Evolutionary conservation across 257 asterid genomes (phyloP).

Genomic region (Gentiana straminea): DNA sequence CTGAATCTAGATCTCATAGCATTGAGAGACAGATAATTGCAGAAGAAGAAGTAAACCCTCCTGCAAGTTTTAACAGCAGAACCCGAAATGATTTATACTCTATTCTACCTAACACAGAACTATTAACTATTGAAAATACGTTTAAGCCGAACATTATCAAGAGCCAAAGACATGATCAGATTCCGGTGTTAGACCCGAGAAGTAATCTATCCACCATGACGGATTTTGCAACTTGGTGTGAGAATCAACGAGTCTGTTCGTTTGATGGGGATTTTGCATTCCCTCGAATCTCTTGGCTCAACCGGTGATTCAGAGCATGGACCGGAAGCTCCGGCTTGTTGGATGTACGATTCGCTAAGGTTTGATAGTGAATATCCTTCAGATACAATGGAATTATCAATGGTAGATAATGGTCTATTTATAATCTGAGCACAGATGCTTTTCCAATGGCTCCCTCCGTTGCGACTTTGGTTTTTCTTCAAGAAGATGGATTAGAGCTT

Average conservation of each 20-base stretch:
- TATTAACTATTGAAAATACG: conserved; percentile 6
- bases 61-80: conserved; percentile 16
- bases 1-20: conserved; percentile 12
- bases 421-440: conserved; percentile 26
- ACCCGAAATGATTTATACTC: conserved; percentile 24
- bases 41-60: conserved; percentile 3
- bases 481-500: too few relatives aligned
- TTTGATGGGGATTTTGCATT: conserved; percentile 29
- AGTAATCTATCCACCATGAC: conserved; percentile 23
- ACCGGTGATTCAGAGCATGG: conserved; percentile 23
- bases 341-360: conserved; percentile 31
- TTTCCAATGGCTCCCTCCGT: too few relatives aligned
- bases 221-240: conserved; percentile 30
- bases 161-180: conserved; percentile 26
- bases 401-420: conserved; percentile 59
- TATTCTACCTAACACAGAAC: conserved; percentile 25
- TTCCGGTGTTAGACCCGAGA: conserved; percentile 20
- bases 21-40: conserved; percentile 11
- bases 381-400: conserved; percentile 50
- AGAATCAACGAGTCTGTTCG: conserved; percentile 20
- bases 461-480: too few relatives aligned
- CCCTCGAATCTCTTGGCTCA: conserved; percentile 26
- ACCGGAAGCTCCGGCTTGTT: conserved; percentile 30
- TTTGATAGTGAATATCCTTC: conserved; percentile 35
- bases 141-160: conserved; percentile 21